Evolutionary conservation across 2,329 filamentous ascomycete species (phyloP), one percentile per base, ranked within the genome.

Genomic region (Fusarium palustre): DNA sequence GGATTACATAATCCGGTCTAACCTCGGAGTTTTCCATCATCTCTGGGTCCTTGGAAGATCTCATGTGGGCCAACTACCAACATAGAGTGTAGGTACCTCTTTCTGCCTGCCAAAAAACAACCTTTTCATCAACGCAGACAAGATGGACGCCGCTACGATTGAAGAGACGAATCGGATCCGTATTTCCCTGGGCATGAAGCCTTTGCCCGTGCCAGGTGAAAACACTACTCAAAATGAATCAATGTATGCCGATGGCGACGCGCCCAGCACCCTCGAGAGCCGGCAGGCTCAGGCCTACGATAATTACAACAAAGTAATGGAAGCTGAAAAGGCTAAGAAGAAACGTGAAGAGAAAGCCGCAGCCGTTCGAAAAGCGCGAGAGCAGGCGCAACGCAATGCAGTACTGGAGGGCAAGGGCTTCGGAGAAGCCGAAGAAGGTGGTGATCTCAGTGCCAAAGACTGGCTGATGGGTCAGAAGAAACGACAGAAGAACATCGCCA

Each of bases 101-200:
- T 46, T 46, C 42, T 67, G 47, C 38, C 48, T 43, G 33, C 34
- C 34, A 36, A 47, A 45, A 41, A 36, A 33, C 24, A 45, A 55
- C 42, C 61, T 38, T 55, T 47, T 38, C 47, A 46, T 46, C 42
- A 47, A 50, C 52, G 36, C 24, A 49, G 62, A 48, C 73, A 81
- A 72, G 46, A 89, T 89, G 83, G 88, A 90, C 78, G 84, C 89
- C 74, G 88, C 92, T 45, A 91, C 92, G 30, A 94, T 98, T 77
- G 92, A 97, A 80, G 94, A 97, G 85, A 93, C 93, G 71, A 98
- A 98, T 83, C 92, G 94, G 77, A 91, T 97, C 76, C 93, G 95
- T 75, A 86, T 91, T 74, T 93, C 93, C 50, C 89, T 97, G 82
- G 95, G 95, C 76, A 89, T 97, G 84, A 93, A 95, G 77, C 94